Evolutionary conservation across 352 stramenopile species (phyloP).

Genomic region (Phytopythium kandeliae): DNA sequence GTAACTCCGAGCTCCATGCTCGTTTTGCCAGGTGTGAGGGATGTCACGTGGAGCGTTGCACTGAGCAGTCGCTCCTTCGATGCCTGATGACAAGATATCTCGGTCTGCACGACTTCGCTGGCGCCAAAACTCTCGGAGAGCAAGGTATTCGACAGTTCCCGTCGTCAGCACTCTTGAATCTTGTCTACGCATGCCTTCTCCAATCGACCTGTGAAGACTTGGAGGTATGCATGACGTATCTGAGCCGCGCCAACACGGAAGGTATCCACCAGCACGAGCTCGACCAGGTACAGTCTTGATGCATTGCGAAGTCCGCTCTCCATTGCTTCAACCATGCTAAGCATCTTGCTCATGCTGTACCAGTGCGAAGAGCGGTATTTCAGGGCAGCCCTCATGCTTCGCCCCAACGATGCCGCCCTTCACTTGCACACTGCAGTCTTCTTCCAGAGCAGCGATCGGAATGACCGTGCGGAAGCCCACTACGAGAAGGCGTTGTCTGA

Average conservation of each 20-base stretch:
- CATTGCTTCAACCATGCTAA: no score
- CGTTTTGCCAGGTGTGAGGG: constrained; percentile 17
- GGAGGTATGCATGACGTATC: constrained; percentile 23
- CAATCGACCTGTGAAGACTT: constrained; percentile 40
- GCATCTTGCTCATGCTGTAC: not conserved
- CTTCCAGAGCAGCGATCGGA: constrained; percentile 37
- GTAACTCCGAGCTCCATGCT: constrained; percentile 15
- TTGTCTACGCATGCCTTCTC: constrained; percentile 35
- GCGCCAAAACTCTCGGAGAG: constrained; percentile 26
- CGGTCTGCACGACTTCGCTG: constrained; percentile 38
- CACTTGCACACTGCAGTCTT: constrained; percentile 55
- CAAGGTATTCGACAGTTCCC: constrained; percentile 33
- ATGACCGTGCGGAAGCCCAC: constrained; percentile 40
- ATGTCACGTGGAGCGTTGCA: constrained; percentile 23
- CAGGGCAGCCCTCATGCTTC: constrained; percentile 45
- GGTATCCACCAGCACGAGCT: constrained; percentile 22
- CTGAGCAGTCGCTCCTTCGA: constrained; percentile 31
- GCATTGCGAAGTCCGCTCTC: no score
- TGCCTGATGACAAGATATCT: constrained; percentile 49
- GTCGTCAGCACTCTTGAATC: constrained; percentile 27
- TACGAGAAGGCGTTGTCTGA: constrained; percentile 42
- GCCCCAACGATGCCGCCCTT: constrained; percentile 35
- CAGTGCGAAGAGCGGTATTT: constrained; percentile 47
- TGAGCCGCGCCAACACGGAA: constrained; percentile 18
- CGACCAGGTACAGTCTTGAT: constrained; percentile 18